phyloP scores from a whole-genome alignment of 202 grass and related monocot genomes.

The Setaria italica region DNA sequence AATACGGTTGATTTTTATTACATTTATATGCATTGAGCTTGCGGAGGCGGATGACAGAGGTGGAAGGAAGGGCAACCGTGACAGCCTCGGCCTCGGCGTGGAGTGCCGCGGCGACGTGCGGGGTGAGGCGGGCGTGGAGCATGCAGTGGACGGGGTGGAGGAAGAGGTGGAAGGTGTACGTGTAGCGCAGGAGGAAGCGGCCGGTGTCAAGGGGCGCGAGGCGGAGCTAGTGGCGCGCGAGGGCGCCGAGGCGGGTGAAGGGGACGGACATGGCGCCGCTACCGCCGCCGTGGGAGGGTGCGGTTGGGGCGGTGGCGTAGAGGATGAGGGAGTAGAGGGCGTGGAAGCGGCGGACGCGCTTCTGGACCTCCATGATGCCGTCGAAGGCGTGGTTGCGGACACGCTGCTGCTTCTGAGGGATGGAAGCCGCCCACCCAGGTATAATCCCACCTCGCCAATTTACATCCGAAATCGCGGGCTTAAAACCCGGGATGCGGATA shows the following conservation, averaged over 20 bases:
- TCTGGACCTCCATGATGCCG: constrained; percentile 78
- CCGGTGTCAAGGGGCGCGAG: constrained; percentile 60
- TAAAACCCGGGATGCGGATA: too few relatives aligned
- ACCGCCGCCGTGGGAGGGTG: constrained; percentile 20
- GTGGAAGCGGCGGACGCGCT: constrained; percentile 72
- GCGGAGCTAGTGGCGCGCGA: constrained; percentile 70
- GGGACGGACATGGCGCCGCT: constrained; percentile 54
- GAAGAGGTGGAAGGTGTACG: constrained; percentile 90
- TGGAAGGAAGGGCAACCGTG: constrained; percentile 31
- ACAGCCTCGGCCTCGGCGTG: constrained; percentile 54
- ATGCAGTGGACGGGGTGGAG: constrained; percentile 86
- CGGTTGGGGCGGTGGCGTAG: constrained; percentile 48
- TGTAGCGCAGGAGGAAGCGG: constrained; percentile 78
- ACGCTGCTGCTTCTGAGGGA: constrained; percentile 72
- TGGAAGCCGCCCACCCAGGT: not conserved
- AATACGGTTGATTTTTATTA: too few relatives aligned
- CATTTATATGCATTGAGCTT: constrained; percentile 40
- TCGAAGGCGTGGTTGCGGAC: constrained; percentile 79
- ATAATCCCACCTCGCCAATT: too few relatives aligned
- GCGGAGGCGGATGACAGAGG: constrained; percentile 61
- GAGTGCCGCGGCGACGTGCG: constrained; percentile 56
- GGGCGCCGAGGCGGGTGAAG: constrained; percentile 61
- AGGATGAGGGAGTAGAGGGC: constrained; percentile 67
- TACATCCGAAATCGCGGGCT: too few relatives aligned
- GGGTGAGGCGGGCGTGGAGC: constrained; percentile 83